These are phyloP conservation scores for Breynia disticha DNA, from an alignment of 441 rosid species.

Conservation along the genomic window DNA sequence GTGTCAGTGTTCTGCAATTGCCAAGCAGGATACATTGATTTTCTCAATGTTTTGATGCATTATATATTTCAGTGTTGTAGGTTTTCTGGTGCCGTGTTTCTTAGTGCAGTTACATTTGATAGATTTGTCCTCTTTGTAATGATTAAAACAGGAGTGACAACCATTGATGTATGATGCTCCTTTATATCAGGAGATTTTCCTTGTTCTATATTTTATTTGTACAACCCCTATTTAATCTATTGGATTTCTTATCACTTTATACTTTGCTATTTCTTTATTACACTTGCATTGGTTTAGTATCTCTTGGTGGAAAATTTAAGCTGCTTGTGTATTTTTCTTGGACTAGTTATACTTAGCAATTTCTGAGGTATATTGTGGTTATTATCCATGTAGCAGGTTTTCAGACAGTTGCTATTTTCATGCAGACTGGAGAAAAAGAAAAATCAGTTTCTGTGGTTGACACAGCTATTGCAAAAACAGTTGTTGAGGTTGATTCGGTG, in stretches of 20 bases:
- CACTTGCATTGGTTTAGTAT: not conserved
- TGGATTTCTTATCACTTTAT: too few relatives aligned
- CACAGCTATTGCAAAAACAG: slow-evolving; percentile 35
- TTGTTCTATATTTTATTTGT: too few relatives aligned
- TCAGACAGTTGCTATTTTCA: slow-evolving; percentile 99
- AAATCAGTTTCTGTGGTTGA: slow-evolving; percentile 32
- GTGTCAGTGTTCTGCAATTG: too few relatives aligned
- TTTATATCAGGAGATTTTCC: not conserved
- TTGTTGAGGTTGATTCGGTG: slow-evolving; percentile 14
- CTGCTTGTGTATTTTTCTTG: slow-evolving; percentile 3
- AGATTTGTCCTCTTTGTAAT: not conserved
- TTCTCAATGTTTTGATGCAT: not conserved
- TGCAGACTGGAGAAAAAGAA: slow-evolving; percentile 83
- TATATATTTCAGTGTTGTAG: not conserved
- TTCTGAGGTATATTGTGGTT: slow-evolving; percentile 86
- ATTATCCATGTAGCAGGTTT: slow-evolving; percentile 89
- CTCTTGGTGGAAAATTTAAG: not conserved
- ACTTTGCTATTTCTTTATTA: not conserved
- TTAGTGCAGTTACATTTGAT: not conserved
- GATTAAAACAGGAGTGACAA: slow-evolving; percentile 1
- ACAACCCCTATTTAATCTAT: too few relatives aligned
- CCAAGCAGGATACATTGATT: too few relatives aligned
- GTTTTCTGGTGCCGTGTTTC: not conserved
- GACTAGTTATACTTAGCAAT: slow-evolving; percentile 24
- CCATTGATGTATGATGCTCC: not conserved